phyloP scores from a whole-genome alignment of 768 basidiomycete species.

The Boletus patriciae region DNA sequence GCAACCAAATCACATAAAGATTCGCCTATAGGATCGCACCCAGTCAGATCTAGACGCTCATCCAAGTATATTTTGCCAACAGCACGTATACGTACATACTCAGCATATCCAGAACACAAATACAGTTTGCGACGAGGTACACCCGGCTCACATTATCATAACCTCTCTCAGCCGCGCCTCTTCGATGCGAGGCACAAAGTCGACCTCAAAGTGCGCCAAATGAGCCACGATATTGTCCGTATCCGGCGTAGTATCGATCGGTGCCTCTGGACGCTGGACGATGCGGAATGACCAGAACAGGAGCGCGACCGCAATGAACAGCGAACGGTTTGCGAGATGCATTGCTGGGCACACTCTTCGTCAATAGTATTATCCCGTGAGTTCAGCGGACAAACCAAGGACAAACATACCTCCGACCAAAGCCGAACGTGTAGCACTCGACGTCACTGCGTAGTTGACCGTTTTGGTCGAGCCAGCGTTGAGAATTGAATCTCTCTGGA shows the following conservation, averaged over 20 bases:
- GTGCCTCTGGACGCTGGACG: constrained; percentile 42
- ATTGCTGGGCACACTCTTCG: constrained; percentile 62
- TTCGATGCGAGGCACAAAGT: constrained; percentile 48
- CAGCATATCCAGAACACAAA: too few species aligned
- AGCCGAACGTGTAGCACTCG: constrained; percentile 52
- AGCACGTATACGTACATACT: too few species aligned
- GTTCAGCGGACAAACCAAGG: too few species aligned
- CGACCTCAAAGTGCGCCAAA: constrained; percentile 53
- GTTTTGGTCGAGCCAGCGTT: constrained; percentile 49
- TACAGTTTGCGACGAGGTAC: too few species aligned
- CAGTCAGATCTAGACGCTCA: too few species aligned
- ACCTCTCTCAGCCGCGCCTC: constrained; percentile 15
- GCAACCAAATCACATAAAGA: too few species aligned
- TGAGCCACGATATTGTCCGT: constrained; percentile 58
- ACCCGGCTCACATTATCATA: constrained; percentile 2
- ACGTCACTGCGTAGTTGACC: constrained; percentile 49
- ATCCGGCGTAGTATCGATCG: constrained; percentile 54
- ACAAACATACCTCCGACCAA: constrained; percentile 40
- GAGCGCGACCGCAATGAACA: constrained; percentile 60
- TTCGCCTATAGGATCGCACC: too few species aligned
- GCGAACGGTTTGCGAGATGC: constrained; percentile 49
- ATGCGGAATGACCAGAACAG: constrained; percentile 64
- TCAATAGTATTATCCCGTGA: too few species aligned
- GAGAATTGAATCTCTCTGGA: constrained; percentile 57
- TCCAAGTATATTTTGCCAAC: too few species aligned